Evolutionary conservation across 805 yeast species (phyloP).

Genomic region (Wickerhamomyces chambardii): DNA sequence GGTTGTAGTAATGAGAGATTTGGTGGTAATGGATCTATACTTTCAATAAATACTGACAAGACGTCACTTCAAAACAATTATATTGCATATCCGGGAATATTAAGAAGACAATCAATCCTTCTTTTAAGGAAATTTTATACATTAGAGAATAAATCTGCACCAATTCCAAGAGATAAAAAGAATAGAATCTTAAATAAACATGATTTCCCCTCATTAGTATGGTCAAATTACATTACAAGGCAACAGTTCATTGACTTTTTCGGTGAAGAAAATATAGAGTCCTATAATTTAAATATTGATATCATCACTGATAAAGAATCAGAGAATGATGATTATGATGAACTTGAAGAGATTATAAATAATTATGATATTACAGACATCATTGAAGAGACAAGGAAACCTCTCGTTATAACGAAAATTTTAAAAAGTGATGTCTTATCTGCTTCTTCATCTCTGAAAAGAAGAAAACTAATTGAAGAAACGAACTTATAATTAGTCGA

Average conservation of each 20-base stretch:
- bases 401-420: too few species aligned
- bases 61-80: constrained; percentile 28
- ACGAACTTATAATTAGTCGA: too few species aligned
- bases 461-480: too few species aligned
- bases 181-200: constrained; percentile 49
- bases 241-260: constrained; percentile 42
- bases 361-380: too few species aligned
- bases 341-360: constrained; percentile 5
- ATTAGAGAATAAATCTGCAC: constrained; percentile 80
- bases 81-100: constrained; percentile 64
- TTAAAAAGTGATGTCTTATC: too few species aligned
- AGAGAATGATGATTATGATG: constrained; percentile 5
- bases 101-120: constrained; percentile 75
- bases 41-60: constrained; percentile 43
- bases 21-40: constrained; percentile 93
- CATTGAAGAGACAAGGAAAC: too few species aligned
- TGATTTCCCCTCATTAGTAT: constrained; percentile 52
- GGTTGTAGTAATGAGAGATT: constrained; percentile 95
- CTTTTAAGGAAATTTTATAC: constrained; percentile 77
- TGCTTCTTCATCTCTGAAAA: too few species aligned
- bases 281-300: constrained; percentile 10
- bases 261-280: constrained; percentile 5
- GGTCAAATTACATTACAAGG: constrained; percentile 39
- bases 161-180: constrained; percentile 68
- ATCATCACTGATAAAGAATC: constrained; percentile 2